A percentile compares a stretch with the other conserved stretches of the same genome.
Evolutionary conservation across 2,329 filamentous ascomycete species (phyloP).

Genomic region (Rutstroemia sp.): DNA sequence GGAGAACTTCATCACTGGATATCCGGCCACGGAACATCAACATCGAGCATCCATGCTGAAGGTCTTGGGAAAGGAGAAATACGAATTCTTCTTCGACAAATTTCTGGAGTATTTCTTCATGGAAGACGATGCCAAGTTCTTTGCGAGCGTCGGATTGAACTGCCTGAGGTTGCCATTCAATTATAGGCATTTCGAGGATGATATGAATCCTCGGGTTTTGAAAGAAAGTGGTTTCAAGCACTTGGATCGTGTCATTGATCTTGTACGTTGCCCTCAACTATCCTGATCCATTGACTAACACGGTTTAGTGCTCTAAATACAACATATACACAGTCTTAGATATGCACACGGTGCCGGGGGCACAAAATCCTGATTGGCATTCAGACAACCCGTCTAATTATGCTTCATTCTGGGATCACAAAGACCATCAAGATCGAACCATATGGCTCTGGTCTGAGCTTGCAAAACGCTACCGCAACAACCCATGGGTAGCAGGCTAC

Average conservation of each 20-base stretch:
- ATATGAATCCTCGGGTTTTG: slow-evolving; percentile 41
- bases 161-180: slow-evolving; percentile 55
- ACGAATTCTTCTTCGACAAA: slow-evolving; percentile 52
- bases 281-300: not conserved
- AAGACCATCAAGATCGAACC: slow-evolving; percentile 39
- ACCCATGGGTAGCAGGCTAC: slow-evolving; percentile 31
- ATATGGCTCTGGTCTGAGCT: slow-evolving; percentile 39
- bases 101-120: slow-evolving; percentile 45
- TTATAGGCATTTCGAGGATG: slow-evolving; percentile 49
- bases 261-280: slow-evolving; percentile 19
- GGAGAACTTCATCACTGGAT: slow-evolving; percentile 60
- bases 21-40: slow-evolving; percentile 49
- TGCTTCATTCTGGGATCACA: slow-evolving; percentile 40
- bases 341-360: slow-evolving; percentile 38
- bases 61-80: slow-evolving; percentile 47
- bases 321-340: slow-evolving; percentile 40
- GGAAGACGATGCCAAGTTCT: slow-evolving; percentile 50
- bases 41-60: slow-evolving; percentile 46
- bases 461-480: slow-evolving; percentile 35
- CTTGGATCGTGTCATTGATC: slow-evolving; percentile 41
- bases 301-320: slow-evolving; percentile 30
- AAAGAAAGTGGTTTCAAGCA: slow-evolving; percentile 42
- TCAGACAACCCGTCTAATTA: slow-evolving; percentile 33
- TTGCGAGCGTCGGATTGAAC: slow-evolving; percentile 47
- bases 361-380: slow-evolving; percentile 44